Evolutionary conservation across 1,284 basidiomycete species (phyloP), one percentile per base, ranked within the genome.

Genomic region (Clitocybe nebularis): DNA sequence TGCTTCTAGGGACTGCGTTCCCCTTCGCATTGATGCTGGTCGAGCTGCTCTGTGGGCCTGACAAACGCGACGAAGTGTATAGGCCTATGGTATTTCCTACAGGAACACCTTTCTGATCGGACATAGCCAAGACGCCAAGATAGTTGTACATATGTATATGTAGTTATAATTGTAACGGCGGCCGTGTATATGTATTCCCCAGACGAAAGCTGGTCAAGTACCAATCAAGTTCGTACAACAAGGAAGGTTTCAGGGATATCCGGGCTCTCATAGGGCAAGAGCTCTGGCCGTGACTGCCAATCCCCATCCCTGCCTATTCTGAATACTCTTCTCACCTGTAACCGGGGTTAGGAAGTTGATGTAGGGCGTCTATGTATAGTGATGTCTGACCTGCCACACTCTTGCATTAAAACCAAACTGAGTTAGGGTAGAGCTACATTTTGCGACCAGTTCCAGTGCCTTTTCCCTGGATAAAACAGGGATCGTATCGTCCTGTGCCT

Each of bases 11-110:
- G 8, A 91, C 89, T 0, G 68, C 80, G 0, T 88, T 93, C 52
- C 77, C 79, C 1, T 92, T 90, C 53, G 82, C 84, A 0, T 68
- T 93, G 33, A 77, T 77, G 25, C 60, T 92, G 34, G 79, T 90
- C 19, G 85, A 88, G 54, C 56, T 77, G 17, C 69, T 89, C 1
- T 77, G 75, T 38, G 90, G 90, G 3, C 56, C 67, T 25, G 74
- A 75, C 25, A 89, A 82, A 62, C 68, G 85, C 4, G 69, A 72
- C 13, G 79, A 90, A 53, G 77, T 93, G 5, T 67, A 71, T 6
- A 75, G 57, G 0, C 87, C 87, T 0, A 89, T 93, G 85, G 66
- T 86, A n/a, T 88, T 90, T 52, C 84, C 85, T n/a, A 36, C 61
- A 1, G 64, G 69, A n/a, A 76, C 75, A 5, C 69, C 67, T 17